phyloP scores from a whole-genome alignment of 768 basidiomycete genomes.

The Fistulinella prunicolor region DNA sequence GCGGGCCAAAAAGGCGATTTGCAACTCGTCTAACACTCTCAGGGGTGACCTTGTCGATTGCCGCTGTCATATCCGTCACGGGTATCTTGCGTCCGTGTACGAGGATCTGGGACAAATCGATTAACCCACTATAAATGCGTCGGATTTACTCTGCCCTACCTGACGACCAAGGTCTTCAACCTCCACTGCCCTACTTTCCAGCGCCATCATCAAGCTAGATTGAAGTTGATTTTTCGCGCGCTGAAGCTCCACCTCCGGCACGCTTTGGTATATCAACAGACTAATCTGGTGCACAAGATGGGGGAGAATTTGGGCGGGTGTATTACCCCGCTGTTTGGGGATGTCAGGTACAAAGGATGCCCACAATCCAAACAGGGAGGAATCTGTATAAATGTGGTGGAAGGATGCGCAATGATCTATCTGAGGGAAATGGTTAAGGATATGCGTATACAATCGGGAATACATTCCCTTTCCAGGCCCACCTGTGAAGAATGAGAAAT shows the following conservation, averaged over 20 bases:
- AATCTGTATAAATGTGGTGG: conserved; percentile 96
- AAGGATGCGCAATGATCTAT: conserved; percentile 95
- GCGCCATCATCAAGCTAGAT: conserved; percentile 88
- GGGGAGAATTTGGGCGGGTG: conserved; percentile 68
- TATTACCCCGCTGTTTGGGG: conserved; percentile 56
- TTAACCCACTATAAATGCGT: neutral
- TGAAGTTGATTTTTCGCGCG: conserved; percentile 96
- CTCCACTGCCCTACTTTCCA: conserved; percentile 82
- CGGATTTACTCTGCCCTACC: conserved; percentile 37
- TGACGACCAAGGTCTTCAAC: conserved; percentile 92
- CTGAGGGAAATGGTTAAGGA: conserved; percentile 90
- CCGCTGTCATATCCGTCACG: conserved; percentile 85
- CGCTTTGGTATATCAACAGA: conserved; percentile 65
- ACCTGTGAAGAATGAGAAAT: conserved; percentile 40
- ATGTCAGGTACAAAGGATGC: conserved; percentile 76
- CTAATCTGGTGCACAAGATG: conserved; percentile 89
- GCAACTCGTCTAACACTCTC: conserved; percentile 76
- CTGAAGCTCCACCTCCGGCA: conserved; percentile 66
- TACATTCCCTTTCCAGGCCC: conserved; percentile 99
- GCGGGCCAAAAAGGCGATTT: conserved; percentile 64
- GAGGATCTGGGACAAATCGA: conserved; percentile 51
- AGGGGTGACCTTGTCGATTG: conserved; percentile 73
- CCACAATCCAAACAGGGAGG: conserved; percentile 88
- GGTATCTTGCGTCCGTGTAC: conserved; percentile 85
- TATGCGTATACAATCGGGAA: conserved; percentile 92